Evolutionary conservation across 78 protist genomes (phyloP).

Genomic region (Anaeramoeba flamelloides): DNA sequence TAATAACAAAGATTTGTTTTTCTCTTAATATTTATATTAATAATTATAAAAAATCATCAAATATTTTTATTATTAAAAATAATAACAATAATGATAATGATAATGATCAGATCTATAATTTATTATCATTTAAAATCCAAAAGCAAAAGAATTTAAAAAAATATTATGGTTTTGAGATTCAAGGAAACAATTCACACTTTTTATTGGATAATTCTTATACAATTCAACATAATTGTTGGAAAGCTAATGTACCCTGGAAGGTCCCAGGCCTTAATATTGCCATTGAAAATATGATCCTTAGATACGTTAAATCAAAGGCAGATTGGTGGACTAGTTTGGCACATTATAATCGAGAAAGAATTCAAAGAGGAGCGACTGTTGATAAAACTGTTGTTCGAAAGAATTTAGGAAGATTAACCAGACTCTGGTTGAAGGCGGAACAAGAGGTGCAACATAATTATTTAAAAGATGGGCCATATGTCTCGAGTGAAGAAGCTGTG

Average conservation of each 20-base stretch:
- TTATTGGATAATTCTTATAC: background rate
- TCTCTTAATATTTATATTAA: no score
- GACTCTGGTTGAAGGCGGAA: constrained; percentile 94
- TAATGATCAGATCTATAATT: no score
- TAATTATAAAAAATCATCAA: no score
- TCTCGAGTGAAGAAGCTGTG: constrained; percentile 87
- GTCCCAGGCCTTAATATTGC: constrained; percentile 97
- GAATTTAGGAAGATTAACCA: constrained; percentile 97
- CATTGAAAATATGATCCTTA: constrained; percentile 87
- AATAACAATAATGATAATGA: no score
- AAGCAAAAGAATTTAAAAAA: no score
- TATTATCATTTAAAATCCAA: no score
- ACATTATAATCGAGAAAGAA: constrained; percentile 75
- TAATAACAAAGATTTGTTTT: no score
- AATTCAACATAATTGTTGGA: constrained; percentile 49
- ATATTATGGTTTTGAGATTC: background rate
- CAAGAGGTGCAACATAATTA: constrained; percentile 97
- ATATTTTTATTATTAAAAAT: no score
- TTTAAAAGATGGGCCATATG: constrained; percentile 89
- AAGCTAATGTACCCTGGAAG: constrained; percentile 99
- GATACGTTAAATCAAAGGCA: constrained; percentile 94
- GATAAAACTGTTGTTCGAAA: constrained; percentile 94
- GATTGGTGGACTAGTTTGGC: constrained; percentile 97
- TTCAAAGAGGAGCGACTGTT: constrained; percentile 90
- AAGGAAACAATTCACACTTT: background rate